Conservation (phyloP, 441 rosid genomes). For the Adansonia grandidieri region DNA sequence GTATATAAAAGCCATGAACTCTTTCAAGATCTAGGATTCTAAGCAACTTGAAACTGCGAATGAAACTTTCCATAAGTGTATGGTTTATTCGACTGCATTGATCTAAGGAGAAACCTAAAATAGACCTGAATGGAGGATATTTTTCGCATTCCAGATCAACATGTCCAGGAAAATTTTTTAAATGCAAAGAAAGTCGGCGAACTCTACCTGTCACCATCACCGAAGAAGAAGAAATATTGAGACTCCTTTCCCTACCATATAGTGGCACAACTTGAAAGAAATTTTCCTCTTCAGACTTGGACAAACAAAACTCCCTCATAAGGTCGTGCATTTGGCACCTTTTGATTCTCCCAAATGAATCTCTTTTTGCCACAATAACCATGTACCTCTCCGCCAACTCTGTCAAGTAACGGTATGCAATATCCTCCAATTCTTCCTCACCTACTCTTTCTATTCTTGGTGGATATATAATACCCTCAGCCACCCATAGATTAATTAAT, state of each 20-base stretch:
- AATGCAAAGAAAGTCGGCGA: not conserved
- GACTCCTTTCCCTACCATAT: too few relatives aligned
- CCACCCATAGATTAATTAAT: slow-evolving; percentile 5
- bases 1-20: not conserved
- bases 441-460: not conserved
- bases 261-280: too few relatives aligned
- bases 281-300: too few relatives aligned
- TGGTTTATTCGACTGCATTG: not conserved
- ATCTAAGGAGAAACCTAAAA: not conserved
- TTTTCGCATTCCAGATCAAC: not conserved
- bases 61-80: not conserved
- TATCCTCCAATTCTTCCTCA: not conserved
- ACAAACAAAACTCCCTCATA: too few relatives aligned
- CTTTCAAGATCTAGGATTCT: not conserved
- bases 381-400: not conserved
- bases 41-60: too few relatives aligned
- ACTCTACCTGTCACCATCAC: not conserved
- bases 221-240: not conserved
- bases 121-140: not conserved
- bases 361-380: too few relatives aligned
- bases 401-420: not conserved
- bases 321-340: too few relatives aligned
- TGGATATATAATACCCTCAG: not conserved
- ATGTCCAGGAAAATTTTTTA: not conserved
- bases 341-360: too few relatives aligned